A percentile compares a stretch with the other conserved stretches of the same genome.
Evolutionary conservation across 306 rosid species (phyloP).

Genomic region (Parietaria judaica): DNA sequence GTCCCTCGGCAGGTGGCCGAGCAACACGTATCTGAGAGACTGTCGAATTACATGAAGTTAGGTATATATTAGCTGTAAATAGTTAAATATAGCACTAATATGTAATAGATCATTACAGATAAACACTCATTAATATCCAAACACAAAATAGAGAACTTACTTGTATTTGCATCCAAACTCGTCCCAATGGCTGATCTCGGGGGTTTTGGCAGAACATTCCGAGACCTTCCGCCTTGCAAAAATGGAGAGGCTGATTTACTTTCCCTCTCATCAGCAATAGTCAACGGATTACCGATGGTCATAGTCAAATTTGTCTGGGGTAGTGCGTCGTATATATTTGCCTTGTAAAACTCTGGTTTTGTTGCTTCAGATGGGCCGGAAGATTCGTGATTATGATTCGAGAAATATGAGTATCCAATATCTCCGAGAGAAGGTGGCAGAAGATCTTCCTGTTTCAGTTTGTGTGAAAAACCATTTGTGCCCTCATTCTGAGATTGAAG

Average conservation of each 20-base stretch:
- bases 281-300: conserved; percentile 55
- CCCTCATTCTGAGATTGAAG: conserved; percentile 51
- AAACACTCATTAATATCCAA: too few relatives aligned
- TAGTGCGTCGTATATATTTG: conserved; percentile 53
- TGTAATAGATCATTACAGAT: too few relatives aligned
- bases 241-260: conserved; percentile 47
- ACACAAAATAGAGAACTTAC: conserved; percentile 13
- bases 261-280: conserved; percentile 55
- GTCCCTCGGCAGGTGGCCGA: conserved; percentile 98
- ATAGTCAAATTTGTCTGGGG: conserved; percentile 70
- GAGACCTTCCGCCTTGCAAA: conserved; percentile 60
- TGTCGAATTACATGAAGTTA: too few relatives aligned
- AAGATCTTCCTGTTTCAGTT: conserved; percentile 54
- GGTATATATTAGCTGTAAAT: too few relatives aligned
- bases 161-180: conserved; percentile 55
- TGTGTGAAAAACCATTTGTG: conserved; percentile 38
- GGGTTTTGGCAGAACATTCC: conserved; percentile 74
- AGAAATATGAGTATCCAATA: conserved; percentile 37
- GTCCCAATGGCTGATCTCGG: conserved; percentile 59
- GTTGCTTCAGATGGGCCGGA: conserved; percentile 53
- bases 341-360: conserved; percentile 45
- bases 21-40: conserved; percentile 86
- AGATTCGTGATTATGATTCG: conserved; percentile 40
- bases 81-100: too few relatives aligned
- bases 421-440: conserved; percentile 37